Evolutionary conservation across 2,329 filamentous ascomycete species (phyloP), one percentile per base, ranked within the genome.

Genomic region (Aspergillus sp.): DNA sequence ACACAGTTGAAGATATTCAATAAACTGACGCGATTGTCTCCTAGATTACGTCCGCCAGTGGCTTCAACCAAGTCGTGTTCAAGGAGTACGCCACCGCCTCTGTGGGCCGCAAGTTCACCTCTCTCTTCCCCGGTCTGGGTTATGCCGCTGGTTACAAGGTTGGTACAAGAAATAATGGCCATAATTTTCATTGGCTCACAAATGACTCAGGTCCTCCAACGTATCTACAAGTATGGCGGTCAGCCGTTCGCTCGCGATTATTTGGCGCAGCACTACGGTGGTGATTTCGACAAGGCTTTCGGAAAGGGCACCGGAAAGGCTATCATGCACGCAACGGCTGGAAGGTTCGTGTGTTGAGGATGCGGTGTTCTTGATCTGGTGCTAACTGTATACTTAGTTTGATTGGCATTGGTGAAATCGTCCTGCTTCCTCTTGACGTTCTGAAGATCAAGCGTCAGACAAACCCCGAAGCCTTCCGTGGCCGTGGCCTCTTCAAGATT

Each of bases 361-460:
- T 22, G 27, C 2, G 6, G 19, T 12, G 34, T 13, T 27, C 17
- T 37, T 12, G 3, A 27, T 33, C 37, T 8, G 30, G 20, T 37
- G 27, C 44, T 61, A 27, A 46, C 50, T 40, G 20, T 24, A 22
- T 20, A 11, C 11, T 7, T 62, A 93, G 90, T 79, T 73, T 99
- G 70, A 96, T 99, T 71, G 95, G 95, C 69, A 96, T 99, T 69
- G 95, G 95, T 72, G 95, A 99, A 81, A 96, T 99, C 64, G 86
- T 99, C 58, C 86, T 99, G 30, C 85, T 99, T 41, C 95, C 95
- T 42, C 86, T 99, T 60, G 95, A 99, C 69, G 93, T 99, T 40
- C 85, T 99, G 63, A 99, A 99, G 86, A 99, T 99, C 82, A 99
- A 99, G 86, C 88, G 95, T 70, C 95, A 99, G 82, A 99, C 95